Conservation (phyloP, 352 stramenopile genomes). For the Pythium coloratum region DNA sequence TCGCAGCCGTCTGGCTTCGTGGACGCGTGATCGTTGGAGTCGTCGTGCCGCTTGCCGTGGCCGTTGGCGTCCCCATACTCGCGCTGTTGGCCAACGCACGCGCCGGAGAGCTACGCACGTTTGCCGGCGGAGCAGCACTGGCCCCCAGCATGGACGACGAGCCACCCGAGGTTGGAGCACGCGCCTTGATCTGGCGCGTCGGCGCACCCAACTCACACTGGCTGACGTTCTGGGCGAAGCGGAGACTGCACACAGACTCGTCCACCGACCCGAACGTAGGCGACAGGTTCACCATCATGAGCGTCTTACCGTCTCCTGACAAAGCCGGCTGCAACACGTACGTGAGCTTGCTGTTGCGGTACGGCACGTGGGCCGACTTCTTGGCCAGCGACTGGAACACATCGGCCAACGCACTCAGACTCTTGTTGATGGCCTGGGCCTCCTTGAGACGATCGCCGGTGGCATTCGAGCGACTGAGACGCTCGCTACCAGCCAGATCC, state of each 20-base stretch:
- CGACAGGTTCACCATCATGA: constrained; percentile 99
- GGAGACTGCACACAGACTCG: constrained; percentile 98
- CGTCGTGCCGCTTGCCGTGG: neutral
- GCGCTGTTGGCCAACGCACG: constrained; percentile 15
- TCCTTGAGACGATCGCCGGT: constrained; percentile 95
- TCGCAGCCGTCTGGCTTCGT: constrained; percentile 22
- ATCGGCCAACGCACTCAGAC: constrained; percentile 96
- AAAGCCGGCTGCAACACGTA: constrained; percentile 99
- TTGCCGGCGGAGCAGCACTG: constrained; percentile 23
- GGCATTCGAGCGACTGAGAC: constrained; percentile 91
- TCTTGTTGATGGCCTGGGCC: constrained; percentile 99
- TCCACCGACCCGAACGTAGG: constrained; percentile 93
- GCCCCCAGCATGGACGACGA: constrained; percentile 30
- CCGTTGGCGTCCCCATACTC: neutral
- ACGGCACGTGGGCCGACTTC: constrained; percentile 95
- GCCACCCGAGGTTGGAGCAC: constrained; percentile 28
- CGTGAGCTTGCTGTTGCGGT: constrained; percentile 99
- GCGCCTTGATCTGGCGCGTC: constrained; percentile 84
- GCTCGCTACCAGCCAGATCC: constrained; percentile 95
- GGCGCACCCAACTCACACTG: constrained; percentile 96
- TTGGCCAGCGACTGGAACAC: constrained; percentile 98
- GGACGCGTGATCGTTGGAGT: constrained; percentile 4
- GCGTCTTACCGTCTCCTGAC: constrained; percentile 98
- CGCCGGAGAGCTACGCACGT: constrained; percentile 23
- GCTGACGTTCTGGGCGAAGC: constrained; percentile 97